Evolutionary conservation across 192 early-diverging fungal genomes (phyloP).

Genomic region (Endogone sp.): DNA sequence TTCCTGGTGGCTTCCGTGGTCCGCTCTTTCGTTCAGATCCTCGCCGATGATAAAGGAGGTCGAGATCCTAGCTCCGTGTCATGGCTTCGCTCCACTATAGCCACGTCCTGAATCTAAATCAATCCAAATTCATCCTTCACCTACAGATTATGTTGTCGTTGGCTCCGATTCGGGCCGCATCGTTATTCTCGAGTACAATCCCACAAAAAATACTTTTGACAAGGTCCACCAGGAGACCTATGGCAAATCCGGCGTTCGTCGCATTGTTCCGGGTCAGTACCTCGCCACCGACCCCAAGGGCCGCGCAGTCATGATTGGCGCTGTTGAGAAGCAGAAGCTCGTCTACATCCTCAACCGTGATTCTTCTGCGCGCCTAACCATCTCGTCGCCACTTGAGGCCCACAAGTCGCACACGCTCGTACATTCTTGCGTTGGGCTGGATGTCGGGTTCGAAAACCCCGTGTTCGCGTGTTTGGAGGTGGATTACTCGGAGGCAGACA

Average conservation of each 20-base stretch:
- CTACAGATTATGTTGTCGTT: conserved; percentile 84
- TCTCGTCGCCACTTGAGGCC: conserved; percentile 96
- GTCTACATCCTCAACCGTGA: conserved; percentile 98
- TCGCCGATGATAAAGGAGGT: background rate
- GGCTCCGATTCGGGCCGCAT: conserved; percentile 89
- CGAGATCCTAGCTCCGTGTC: background rate
- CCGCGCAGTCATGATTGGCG: conserved; percentile 92
- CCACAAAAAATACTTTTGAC: conserved; percentile 64
- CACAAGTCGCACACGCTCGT: conserved; percentile 76
- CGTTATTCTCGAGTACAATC: conserved; percentile 87
- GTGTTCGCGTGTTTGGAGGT: conserved; percentile 93
- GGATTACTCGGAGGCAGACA: conserved; percentile 78
- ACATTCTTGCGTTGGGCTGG: conserved; percentile 81
- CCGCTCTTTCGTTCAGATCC: background rate
- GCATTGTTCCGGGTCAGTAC: conserved; percentile 93
- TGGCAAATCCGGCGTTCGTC: conserved; percentile 87
- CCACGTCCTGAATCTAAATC: background rate
- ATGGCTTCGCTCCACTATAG: background rate
- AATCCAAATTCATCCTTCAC: background rate
- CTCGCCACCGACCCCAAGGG: conserved; percentile 95
- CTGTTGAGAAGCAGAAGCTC: conserved; percentile 91
- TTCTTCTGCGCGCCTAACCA: conserved; percentile 69
- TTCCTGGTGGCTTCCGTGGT: background rate
- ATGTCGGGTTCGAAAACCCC: conserved; percentile 99
- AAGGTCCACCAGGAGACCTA: conserved; percentile 90